Conservation (phyloP, 2,329 filamentous ascomycete genomes). For the Aspergillus pseudotamarii region DNA sequence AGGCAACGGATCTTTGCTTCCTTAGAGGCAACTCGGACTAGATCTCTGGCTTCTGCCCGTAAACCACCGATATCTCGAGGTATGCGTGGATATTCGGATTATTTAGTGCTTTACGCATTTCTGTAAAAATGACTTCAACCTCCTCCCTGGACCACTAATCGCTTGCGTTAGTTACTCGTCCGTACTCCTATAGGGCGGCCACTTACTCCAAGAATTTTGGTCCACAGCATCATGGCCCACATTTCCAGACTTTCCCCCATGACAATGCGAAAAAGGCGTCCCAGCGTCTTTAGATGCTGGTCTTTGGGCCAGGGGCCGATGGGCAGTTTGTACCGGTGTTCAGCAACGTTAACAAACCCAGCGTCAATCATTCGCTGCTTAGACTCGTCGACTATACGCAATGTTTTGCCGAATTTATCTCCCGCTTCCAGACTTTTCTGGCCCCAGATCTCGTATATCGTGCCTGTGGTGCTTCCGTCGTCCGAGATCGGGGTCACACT, state of each 20-base stretch:
- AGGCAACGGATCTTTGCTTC: too few relatives aligned
- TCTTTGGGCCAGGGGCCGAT: neutral
- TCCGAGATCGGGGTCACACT: constrained; percentile 24
- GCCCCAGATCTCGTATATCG: constrained; percentile 15
- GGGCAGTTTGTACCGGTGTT: constrained; percentile 8
- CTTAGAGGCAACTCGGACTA: neutral
- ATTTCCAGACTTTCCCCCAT: neutral
- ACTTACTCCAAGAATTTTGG: neutral
- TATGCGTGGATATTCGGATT: constrained; percentile 11
- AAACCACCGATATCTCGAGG: neutral
- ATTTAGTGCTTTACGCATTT: constrained; percentile 8
- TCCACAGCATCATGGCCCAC: constrained; percentile 3
- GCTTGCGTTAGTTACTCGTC: neutral
- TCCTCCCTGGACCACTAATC: neutral
- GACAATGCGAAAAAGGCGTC: neutral
- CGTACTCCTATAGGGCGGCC: neutral
- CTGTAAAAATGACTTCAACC: constrained; percentile 7
- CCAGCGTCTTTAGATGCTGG: neutral
- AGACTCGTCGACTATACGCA: constrained; percentile 31
- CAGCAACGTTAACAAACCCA: constrained; percentile 27
- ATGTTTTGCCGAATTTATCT: constrained; percentile 23
- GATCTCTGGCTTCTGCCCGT: neutral
- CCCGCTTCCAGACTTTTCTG: constrained; percentile 14
- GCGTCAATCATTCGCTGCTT: constrained; percentile 19
- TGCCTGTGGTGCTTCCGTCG: constrained; percentile 14